A percentile compares a stretch with the other conserved stretches of the same genome.
Conservation (phyloP, 2,329 filamentous ascomycete genomes). For the Ceratocystis colombiana region DNA sequence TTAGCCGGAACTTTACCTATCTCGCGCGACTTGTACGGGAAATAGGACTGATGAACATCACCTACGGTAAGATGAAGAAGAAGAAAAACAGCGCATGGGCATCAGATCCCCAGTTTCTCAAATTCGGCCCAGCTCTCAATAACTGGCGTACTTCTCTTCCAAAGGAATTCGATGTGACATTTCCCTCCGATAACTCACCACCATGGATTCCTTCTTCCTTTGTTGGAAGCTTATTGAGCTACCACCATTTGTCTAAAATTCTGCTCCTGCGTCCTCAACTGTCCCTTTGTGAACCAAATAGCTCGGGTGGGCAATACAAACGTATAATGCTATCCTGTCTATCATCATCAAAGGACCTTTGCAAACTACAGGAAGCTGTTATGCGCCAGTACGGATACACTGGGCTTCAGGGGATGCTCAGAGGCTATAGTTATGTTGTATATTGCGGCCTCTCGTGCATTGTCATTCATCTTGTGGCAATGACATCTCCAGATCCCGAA, state of each 20-base stretch:
- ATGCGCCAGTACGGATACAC: slow-evolving; percentile 64
- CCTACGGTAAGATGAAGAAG: slow-evolving; percentile 63
- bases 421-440: slow-evolving; percentile 92
- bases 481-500: slow-evolving; percentile 85
- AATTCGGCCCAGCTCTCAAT: slow-evolving; percentile 66
- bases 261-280: slow-evolving; percentile 82
- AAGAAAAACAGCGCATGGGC: slow-evolving; percentile 62
- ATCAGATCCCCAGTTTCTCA: slow-evolving; percentile 69
- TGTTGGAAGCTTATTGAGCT: slow-evolving; percentile 78
- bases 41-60: slow-evolving; percentile 64
- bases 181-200: slow-evolving; percentile 65
- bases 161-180: slow-evolving; percentile 64
- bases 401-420: slow-evolving; percentile 81
- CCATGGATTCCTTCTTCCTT: slow-evolving; percentile 83
- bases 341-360: slow-evolving; percentile 71
- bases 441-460: slow-evolving; percentile 85
- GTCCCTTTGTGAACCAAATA: slow-evolving; percentile 62
- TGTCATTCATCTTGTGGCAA: slow-evolving; percentile 83
- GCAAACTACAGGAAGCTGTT: slow-evolving; percentile 75
- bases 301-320: slow-evolving; percentile 68
- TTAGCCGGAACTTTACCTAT: slow-evolving; percentile 76
- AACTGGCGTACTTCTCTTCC: slow-evolving; percentile 70
- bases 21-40: slow-evolving; percentile 68
- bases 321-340: slow-evolving; percentile 81
- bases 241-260: slow-evolving; percentile 76